Base-by-base conservation (phyloP, 2,329 filamentous ascomycete genomes). In the Xylaria sp. region DNA sequence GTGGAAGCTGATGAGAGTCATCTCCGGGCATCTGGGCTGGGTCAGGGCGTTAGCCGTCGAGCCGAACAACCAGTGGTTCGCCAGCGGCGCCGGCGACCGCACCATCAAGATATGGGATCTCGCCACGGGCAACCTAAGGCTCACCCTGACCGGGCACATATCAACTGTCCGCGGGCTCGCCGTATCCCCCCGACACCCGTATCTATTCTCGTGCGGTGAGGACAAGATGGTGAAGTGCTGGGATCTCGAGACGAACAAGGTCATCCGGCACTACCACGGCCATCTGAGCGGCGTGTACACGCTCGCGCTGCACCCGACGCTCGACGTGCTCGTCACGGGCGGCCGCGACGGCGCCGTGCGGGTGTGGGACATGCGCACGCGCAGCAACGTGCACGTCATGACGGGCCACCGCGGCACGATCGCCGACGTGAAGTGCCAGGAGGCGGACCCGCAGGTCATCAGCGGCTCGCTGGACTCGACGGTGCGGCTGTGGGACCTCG, bases 221-320 rank as follows among this genome's bases (percentile, higher is more conserved):
- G 96, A 99, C 81, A 99, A 99, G 85, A 98, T 98, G 94, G 96
- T 99, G 71, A 99, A 99, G 82, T 99, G 96, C 83, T 99, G 96
- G 96, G 96, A 99, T 83, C 84, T 99, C 73, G 96, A 99, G 82
- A 98, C 95, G n/a, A 99, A 99, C 84, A 98, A 98, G 82, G 96
- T 99, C 69, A 98, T 98, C 78, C 89, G 95, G 48, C 94, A 98
- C 82, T 99, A 98, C 80, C 96, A 99, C 80, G 97, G 97, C 20
- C 96, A 99, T 82, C 84, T 99, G 25, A 97, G 93, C 75, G 96
- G 96, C 72, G 96, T 99, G 3, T 99, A 99, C 82, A 94, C 94
- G 0, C 85, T 99, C 6, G 89, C 92, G 2, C 84, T 99, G n/a
- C 96, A 99, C 79, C 96, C 96, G 0, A 97, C 94, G 0, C 87